A percentile compares a stretch with the other conserved stretches of the same genome.
phyloP scores from a whole-genome alignment of 176 grass and related monocot species.

The Zoysia japonica region DNA sequence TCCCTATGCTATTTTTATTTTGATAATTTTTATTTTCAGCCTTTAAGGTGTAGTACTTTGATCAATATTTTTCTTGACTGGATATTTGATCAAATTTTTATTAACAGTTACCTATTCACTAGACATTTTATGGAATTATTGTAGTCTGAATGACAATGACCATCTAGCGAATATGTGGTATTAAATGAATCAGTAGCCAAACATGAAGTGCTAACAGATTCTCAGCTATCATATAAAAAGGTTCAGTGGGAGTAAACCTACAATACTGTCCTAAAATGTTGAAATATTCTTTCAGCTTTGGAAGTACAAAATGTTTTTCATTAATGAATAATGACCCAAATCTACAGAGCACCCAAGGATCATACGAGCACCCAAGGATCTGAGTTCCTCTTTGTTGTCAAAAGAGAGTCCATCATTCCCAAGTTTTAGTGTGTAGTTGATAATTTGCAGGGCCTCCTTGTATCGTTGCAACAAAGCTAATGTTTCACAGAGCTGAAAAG shows the following conservation, averaged over 20 bases:
- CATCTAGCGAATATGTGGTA: background rate
- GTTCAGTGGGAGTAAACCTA: background rate
- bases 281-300: constrained; percentile 6
- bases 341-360: constrained; percentile 10
- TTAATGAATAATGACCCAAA: background rate
- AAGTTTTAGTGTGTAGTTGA: constrained; percentile 79
- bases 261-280: background rate
- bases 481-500: constrained; percentile 75
- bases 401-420: constrained; percentile 63
- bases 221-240: background rate
- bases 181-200: background rate
- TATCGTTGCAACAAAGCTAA: constrained; percentile 71
- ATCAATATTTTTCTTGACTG: background rate
- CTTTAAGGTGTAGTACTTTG: background rate
- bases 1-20: background rate
- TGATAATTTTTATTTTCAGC: background rate
- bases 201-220: background rate
- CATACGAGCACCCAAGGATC: constrained; percentile 90
- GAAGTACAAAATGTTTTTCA: background rate
- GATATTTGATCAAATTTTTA: background rate
- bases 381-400: constrained; percentile 68
- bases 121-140: background rate
- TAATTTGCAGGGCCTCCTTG: constrained; percentile 80
- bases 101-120: background rate
- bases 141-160: background rate